phyloP scores from a whole-genome alignment of 352 stramenopile genomes.

The Elongisporangium prolatum region DNA sequence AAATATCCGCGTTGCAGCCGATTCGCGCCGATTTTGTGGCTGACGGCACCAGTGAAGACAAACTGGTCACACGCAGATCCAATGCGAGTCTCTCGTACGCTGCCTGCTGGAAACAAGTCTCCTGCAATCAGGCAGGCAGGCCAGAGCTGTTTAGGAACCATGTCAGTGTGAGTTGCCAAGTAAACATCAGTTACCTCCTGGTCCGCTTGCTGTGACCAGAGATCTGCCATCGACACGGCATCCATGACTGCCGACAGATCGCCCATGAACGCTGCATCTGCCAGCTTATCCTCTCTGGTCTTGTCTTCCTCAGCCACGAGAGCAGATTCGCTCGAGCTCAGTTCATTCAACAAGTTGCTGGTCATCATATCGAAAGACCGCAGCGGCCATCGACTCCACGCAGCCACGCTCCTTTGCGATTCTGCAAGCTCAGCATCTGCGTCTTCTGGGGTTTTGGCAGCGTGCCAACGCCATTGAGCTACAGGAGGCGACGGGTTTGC shows the following conservation, averaged over 20 bases:
- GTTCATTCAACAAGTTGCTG: conserved; percentile 49
- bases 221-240: conserved; percentile 35
- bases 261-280: conserved; percentile 29
- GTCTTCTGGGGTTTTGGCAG: conserved; percentile 6
- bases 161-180: neutral
- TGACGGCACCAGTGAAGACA: conserved; percentile 8
- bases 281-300: conserved; percentile 28
- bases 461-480: conserved; percentile 20
- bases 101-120: conserved; percentile 21
- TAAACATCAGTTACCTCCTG: neutral
- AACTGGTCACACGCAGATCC: conserved; percentile 8
- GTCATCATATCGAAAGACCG: conserved; percentile 55
- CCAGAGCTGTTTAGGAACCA: neutral
- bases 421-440: neutral
- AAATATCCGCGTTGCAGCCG: neutral
- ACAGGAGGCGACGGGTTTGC: conserved; percentile 31
- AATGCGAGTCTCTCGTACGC: conserved; percentile 4
- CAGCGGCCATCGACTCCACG: conserved; percentile 36
- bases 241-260: conserved; percentile 47
- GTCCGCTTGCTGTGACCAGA: conserved; percentile 20
- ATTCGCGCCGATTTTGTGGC: neutral
- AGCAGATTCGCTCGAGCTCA: conserved; percentile 15
- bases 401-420: conserved; percentile 23
- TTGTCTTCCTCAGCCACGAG: conserved; percentile 27
- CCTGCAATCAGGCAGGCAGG: conserved; percentile 2